Percentiles rank a stretch among this genome's conserved stretches.
phyloP scores from a whole-genome alignment of 495 filamentous ascomycete species.

The Aspergillus baeticus region DNA sequence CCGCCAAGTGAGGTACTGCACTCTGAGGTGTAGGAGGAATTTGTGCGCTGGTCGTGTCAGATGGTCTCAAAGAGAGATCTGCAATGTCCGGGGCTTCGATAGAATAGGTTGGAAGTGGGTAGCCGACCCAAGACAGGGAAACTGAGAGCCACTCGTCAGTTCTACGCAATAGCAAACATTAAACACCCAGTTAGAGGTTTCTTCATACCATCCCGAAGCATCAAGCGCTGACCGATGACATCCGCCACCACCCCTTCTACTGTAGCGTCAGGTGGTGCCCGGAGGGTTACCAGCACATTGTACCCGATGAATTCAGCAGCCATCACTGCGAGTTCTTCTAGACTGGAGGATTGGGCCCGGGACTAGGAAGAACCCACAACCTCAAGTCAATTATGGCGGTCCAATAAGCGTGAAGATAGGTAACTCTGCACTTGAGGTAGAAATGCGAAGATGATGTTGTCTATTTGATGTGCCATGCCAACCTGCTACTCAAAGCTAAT shows the following conservation, averaged over 20 bases:
- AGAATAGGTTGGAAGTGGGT: slow-evolving; percentile 45
- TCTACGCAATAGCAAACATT: neutral
- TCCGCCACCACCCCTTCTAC: slow-evolving; percentile 72
- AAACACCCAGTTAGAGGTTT: neutral
- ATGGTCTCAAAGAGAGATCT: slow-evolving; percentile 54
- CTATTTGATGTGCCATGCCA: neutral
- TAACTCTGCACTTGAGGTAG: slow-evolving; percentile 1
- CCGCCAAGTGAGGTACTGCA: slow-evolving; percentile 2
- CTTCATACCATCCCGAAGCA: slow-evolving; percentile 72
- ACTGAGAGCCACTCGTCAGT: slow-evolving; percentile 29
- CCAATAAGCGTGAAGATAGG: neutral
- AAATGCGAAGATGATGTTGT: slow-evolving; percentile 15
- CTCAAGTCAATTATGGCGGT: neutral
- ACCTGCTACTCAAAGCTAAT: slow-evolving; percentile 8
- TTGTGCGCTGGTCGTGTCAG: slow-evolving; percentile 21
- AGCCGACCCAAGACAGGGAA: slow-evolving; percentile 48
- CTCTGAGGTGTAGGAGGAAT: slow-evolving; percentile 19
- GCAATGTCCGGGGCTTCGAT: slow-evolving; percentile 56
- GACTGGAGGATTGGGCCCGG: slow-evolving; percentile 9
- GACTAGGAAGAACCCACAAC: slow-evolving; percentile 1
- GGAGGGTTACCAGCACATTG: slow-evolving; percentile 73
- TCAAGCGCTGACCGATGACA: slow-evolving; percentile 71
- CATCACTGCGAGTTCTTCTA: slow-evolving; percentile 39
- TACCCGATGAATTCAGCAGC: slow-evolving; percentile 74
- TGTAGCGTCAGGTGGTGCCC: slow-evolving; percentile 60